A percentile compares a stretch with the other conserved stretches of the same genome.
Conservation (phyloP, 2,329 filamentous ascomycete species). For the Monilinia fructigena region DNA sequence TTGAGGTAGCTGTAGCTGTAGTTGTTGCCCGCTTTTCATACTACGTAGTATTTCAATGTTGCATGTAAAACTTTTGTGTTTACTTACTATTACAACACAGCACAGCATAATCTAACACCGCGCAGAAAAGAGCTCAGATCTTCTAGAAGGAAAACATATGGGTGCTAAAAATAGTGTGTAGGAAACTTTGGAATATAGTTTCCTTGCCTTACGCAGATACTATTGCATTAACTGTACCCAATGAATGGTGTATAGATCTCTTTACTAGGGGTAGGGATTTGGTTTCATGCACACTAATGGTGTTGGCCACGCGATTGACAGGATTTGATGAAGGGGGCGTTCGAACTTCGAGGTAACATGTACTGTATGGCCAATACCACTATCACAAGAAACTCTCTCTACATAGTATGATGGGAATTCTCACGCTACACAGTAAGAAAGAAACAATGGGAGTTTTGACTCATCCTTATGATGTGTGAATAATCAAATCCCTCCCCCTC, state of each 20-base stretch:
- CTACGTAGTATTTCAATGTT: conserved; percentile 20
- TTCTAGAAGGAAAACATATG: conserved; percentile 14
- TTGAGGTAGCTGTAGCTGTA: neutral
- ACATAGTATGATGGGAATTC: neutral
- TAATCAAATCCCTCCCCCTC: conserved; percentile 12
- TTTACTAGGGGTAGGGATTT: neutral
- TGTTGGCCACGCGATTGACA: conserved; percentile 14
- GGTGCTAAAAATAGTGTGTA: conserved; percentile 8
- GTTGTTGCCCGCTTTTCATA: conserved; percentile 12
- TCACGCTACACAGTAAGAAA: neutral
- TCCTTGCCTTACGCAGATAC: neutral
- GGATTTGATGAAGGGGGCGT: conserved; percentile 10
- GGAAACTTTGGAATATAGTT: neutral
- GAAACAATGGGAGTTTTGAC: conserved; percentile 2
- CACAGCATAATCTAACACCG: conserved; percentile 1
- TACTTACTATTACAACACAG: conserved; percentile 1
- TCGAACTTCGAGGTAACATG: neutral
- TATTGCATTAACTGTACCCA: conserved; percentile 3
- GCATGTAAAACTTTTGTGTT: conserved; percentile 12
- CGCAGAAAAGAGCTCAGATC: conserved; percentile 7
- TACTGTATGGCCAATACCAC: neutral
- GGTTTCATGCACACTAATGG: neutral
- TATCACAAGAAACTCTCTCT: conserved; percentile 2
- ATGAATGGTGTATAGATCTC: neutral
- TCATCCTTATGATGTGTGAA: neutral